These are phyloP conservation scores for Apiospora pterosperma DNA, from an alignment of 2,329 filamentous ascomycete genomes.

Conservation along the genomic window DNA sequence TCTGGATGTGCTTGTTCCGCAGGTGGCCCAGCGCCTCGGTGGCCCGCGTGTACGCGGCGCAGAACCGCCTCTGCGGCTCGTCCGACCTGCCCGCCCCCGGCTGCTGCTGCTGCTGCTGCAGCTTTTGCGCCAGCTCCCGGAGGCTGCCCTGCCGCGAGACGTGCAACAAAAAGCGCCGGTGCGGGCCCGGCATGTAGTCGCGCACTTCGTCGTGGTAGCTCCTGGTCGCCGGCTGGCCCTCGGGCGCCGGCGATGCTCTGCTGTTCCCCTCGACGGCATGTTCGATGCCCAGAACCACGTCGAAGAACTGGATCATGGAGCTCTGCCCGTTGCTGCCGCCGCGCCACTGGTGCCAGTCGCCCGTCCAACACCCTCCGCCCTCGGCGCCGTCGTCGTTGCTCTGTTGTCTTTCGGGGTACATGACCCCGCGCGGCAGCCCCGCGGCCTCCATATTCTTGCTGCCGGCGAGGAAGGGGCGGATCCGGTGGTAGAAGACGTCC, in stretches of 20 bases:
- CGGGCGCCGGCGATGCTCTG: conserved; percentile 2
- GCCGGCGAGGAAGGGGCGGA: conserved; percentile 84
- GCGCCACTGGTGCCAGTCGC: conserved; percentile 72
- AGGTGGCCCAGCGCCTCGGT: conserved; percentile 72
- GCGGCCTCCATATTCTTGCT: conserved; percentile 89
- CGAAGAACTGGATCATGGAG: conserved; percentile 90
- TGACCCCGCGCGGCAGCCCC: conserved; percentile 77
- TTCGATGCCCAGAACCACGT: conserved; percentile 79
- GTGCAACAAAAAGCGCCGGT: conserved; percentile 73
- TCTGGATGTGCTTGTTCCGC: conserved; percentile 82
- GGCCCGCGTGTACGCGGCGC: conserved; percentile 62
- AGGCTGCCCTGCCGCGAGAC: conserved; percentile 71
- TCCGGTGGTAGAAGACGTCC: conserved; percentile 82
- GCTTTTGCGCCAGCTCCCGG: conserved; percentile 58
- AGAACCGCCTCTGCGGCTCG: conserved; percentile 40
- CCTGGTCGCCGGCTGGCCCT: conserved; percentile 13
- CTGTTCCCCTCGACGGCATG: conserved; percentile 50
- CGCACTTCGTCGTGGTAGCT: conserved; percentile 67
- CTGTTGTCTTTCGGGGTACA: conserved; percentile 47
- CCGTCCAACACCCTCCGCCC: conserved; percentile 59
- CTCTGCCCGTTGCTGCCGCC: conserved; percentile 93
- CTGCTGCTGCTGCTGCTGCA: background rate
- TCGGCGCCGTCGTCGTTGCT: conserved; percentile 47
- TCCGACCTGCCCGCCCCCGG: conserved; percentile 45
- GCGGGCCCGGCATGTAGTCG: conserved; percentile 84